Evolutionary conservation across 495 filamentous ascomycete genomes (phyloP).

Genomic region (Neurospora intermedia): DNA sequence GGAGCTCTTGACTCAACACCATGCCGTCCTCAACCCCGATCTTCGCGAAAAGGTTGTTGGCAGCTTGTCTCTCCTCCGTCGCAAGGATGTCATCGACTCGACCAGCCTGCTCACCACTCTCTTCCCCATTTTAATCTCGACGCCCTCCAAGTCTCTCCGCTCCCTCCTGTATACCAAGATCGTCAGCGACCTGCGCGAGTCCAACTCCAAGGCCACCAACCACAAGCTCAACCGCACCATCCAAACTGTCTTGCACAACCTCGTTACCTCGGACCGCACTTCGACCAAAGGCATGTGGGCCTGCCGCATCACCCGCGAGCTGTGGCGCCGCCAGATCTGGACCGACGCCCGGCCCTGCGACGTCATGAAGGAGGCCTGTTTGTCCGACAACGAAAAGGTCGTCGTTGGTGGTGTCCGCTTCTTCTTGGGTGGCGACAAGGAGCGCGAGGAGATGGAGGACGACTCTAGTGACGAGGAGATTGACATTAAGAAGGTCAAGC

Average conservation of each 20-base stretch:
- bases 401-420: constrained; percentile 78
- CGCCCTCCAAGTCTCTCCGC: constrained; percentile 77
- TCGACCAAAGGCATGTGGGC: constrained; percentile 89
- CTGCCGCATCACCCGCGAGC: constrained; percentile 32
- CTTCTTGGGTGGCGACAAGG: constrained; percentile 91
- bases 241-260: constrained; percentile 84
- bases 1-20: constrained; percentile 66
- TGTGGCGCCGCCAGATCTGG: constrained; percentile 33
- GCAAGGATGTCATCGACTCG: constrained; percentile 87
- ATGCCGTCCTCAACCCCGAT: constrained; percentile 67
- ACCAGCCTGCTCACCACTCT: constrained; percentile 71
- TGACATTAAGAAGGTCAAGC: constrained; percentile 70
- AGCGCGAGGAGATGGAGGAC: constrained; percentile 83
- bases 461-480: constrained; percentile 75
- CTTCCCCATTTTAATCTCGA: constrained; percentile 72
- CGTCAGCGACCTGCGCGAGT: constrained; percentile 72
- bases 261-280: constrained; percentile 72
- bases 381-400: constrained; percentile 83
- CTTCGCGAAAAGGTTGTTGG: constrained; percentile 90
- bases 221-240: constrained; percentile 87
- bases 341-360: constrained; percentile 68
- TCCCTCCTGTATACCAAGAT: constrained; percentile 83
- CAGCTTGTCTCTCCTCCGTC: constrained; percentile 73
- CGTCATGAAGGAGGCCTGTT: constrained; percentile 82
- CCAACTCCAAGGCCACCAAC: constrained; percentile 76